Evolutionary conservation across 176 grass and related monocot genomes (phyloP), one percentile per base, ranked within the genome.

Genomic region (Triticum timopheevii): DNA sequence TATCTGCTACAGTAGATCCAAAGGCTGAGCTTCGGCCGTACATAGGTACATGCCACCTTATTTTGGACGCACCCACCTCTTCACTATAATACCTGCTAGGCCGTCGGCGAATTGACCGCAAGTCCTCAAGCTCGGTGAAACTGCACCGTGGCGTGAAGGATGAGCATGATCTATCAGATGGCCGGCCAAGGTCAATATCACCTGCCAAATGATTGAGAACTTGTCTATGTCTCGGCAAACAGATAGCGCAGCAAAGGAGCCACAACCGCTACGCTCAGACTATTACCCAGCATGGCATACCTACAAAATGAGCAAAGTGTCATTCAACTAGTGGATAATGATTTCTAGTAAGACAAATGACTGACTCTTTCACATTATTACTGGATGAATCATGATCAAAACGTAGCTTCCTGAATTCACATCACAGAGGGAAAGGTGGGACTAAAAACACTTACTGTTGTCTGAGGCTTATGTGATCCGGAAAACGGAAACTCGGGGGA

Each of bases 211-310:
- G 52, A 24, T 47, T 76, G 22, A 54, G 50, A 69, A 50, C 52
- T 47, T 81, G 31, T 34, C 75, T 80, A 73, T 25, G 62, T 47
- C 88, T 91, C 86, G 44, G 87, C 82, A 93, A 98, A 98, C 15
- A 98, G 69, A 90, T 98, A 94, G 15, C 22, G 38, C 49, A 98
- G 87, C 83, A 94, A 90, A 59, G 96, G 90, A 84, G 86, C 86
- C 22, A 96, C 93, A 19, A 98, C 96, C 68, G 96, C 90, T 44
- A 96, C 86, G 88, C 93, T 96, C 13, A 98, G 76, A 87, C 96
- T 98, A 81, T 98, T 98, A 15, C 93, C 96, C 75, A 98, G 44
- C 93, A 98, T 85, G 66, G 96, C 93, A 85, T 94, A 98, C 88
- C 96, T 98, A 86, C 88, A 76, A 49, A 87, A 82, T 63, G 86